phyloP scores from a whole-genome alignment of 2,329 filamentous ascomycete genomes.

The Verruconis gallopava region DNA sequence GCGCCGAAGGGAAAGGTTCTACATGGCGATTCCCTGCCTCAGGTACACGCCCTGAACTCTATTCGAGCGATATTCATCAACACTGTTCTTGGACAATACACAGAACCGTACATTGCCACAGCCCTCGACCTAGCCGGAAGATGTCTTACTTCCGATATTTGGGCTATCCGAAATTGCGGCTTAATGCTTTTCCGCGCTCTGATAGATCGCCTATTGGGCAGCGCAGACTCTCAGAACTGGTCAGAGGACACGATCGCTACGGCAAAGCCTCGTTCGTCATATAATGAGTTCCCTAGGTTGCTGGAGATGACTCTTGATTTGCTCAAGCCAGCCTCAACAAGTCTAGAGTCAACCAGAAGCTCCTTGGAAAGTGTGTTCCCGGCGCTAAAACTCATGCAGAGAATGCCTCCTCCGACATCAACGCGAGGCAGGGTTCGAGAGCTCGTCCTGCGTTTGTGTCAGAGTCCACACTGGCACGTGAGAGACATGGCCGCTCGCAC shows the following conservation, averaged over 20 bases:
- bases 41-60: constrained; percentile 83
- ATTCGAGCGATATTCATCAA: constrained; percentile 85
- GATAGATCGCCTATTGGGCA: constrained; percentile 66
- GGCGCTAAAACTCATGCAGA: constrained; percentile 66
- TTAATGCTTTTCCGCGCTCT: constrained; percentile 78
- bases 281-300: constrained; percentile 54
- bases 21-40: constrained; percentile 18
- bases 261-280: constrained; percentile 46
- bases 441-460: constrained; percentile 49
- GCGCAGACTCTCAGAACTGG: constrained; percentile 51
- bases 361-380: constrained; percentile 52
- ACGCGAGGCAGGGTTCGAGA: constrained; percentile 42
- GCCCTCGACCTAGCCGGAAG: constrained; percentile 60
- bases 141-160: constrained; percentile 25
- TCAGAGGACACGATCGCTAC: constrained; percentile 28
- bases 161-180: constrained; percentile 91
- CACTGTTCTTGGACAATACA: constrained; percentile 57
- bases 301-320: constrained; percentile 51
- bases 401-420: constrained; percentile 51
- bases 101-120: constrained; percentile 60
- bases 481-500: constrained; percentile 69
- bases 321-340: constrained; percentile 11
- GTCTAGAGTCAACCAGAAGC: neutral
- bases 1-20: constrained; percentile 36
- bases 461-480: constrained; percentile 65